A percentile compares a stretch with the other conserved stretches of the same genome.
phyloP scores from a whole-genome alignment of 2,329 filamentous ascomycete genomes.

The Cladorrhinum sp. region DNA sequence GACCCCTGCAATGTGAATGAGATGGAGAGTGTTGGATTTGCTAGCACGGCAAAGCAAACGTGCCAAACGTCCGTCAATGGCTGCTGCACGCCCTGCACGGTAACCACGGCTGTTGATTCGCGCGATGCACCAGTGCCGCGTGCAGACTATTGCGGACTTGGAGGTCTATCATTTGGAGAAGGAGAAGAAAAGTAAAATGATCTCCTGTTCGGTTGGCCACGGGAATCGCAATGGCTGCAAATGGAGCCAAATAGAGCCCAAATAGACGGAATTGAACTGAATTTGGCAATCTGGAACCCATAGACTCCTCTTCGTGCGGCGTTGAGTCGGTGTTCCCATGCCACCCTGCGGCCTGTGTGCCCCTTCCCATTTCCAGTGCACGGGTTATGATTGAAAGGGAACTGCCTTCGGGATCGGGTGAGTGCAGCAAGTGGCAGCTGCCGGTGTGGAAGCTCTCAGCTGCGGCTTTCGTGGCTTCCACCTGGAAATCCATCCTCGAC shows the following conservation, averaged over 20 bases:
- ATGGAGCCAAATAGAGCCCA: not conserved
- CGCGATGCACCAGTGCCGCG: not conserved
- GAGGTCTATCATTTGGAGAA: not conserved
- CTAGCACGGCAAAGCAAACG: no score
- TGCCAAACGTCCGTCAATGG: slow-evolving; percentile 18
- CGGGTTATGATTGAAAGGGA: not conserved
- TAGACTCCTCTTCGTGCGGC: not conserved
- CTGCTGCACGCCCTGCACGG: not conserved
- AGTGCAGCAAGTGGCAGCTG: not conserved
- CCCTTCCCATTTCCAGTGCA: not conserved
- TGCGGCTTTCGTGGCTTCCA: not conserved
- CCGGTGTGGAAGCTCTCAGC: not conserved
- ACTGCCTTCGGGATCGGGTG: not conserved
- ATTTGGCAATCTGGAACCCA: no score
- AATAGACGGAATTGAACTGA: no score
- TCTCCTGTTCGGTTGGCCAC: not conserved
- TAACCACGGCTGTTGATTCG: slow-evolving; percentile 5
- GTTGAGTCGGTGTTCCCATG: not conserved
- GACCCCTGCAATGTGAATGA: slow-evolving; percentile 11
- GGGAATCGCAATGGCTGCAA: not conserved
- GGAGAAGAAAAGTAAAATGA: not conserved
- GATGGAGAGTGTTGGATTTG: not conserved
- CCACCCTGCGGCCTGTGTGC: slow-evolving; percentile 1
- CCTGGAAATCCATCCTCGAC: not conserved
- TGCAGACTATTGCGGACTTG: not conserved